Percentiles rank a stretch among this genome's conserved stretches.
These are phyloP conservation scores for Aspergillus conjunctus DNA, from an alignment of 495 filamentous ascomycete species.

Conservation along the genomic window DNA sequence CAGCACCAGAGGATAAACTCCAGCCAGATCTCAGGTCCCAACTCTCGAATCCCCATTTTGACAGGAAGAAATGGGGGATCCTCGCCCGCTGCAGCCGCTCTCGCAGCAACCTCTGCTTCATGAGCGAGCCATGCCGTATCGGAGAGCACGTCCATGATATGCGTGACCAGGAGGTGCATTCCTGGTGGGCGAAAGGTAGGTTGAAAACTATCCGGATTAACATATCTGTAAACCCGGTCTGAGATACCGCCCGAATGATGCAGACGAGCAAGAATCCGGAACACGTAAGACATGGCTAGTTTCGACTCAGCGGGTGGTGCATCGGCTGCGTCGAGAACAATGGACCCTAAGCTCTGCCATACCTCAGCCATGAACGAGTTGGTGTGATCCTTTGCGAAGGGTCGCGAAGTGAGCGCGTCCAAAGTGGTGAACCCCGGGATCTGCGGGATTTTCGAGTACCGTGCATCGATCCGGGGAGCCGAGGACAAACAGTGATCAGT, in stretches of 20 bases:
- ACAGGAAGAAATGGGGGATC: conserved; percentile 55
- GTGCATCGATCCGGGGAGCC: not conserved
- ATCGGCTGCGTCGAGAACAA: conserved; percentile 57
- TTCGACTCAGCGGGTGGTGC: conserved; percentile 38
- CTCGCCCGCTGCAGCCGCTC: conserved; percentile 49
- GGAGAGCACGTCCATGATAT: conserved; percentile 62
- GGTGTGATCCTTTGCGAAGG: conserved; percentile 28
- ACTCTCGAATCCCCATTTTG: conserved; percentile 52
- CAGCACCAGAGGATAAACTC: conserved; percentile 70
- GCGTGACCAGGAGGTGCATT: conserved; percentile 56
- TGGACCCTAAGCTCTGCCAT: conserved; percentile 51
- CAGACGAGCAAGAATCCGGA: conserved; percentile 59
- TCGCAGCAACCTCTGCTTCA: conserved; percentile 44
- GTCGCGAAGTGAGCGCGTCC: conserved; percentile 30
- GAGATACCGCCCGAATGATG: conserved; percentile 61
- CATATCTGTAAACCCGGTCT: conserved; percentile 58
- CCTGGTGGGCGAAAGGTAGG: conserved; percentile 56
- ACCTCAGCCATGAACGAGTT: conserved; percentile 37
- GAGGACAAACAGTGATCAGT: conserved; percentile 22
- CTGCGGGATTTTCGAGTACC: conserved; percentile 3
- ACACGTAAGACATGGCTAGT: conserved; percentile 57
- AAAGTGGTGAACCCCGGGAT: conserved; percentile 18
- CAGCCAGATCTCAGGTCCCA: conserved; percentile 64
- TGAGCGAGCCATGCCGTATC: conserved; percentile 63
- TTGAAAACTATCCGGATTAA: conserved; percentile 33